Evolutionary conservation across 352 stramenopile genomes (phyloP).

Genomic region (Globisporangium viniferum): DNA sequence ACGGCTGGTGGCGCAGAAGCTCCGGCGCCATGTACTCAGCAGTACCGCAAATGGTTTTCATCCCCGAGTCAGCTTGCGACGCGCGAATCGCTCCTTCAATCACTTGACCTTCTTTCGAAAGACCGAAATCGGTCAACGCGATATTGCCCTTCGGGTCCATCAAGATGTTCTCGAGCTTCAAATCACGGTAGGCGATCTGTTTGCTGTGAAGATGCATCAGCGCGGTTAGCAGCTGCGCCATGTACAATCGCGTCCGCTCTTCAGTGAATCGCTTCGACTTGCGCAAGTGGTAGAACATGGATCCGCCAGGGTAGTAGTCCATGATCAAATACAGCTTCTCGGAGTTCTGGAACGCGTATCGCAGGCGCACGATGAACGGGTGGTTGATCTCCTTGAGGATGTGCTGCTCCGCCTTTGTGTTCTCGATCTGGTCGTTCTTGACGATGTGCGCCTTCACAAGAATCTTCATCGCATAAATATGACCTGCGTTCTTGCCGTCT

Average conservation of each 20-base stretch:
- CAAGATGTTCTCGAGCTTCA: constrained; percentile 90
- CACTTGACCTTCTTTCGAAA: constrained; percentile 83
- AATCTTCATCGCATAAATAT: constrained; percentile 95
- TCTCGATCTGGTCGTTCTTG: constrained; percentile 93
- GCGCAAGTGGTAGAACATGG: constrained; percentile 87
- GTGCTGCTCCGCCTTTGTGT: constrained; percentile 88
- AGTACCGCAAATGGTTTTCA: constrained; percentile 89
- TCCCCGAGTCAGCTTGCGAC: constrained; percentile 74
- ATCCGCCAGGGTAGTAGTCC: constrained; percentile 92
- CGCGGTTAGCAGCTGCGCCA: constrained; percentile 83
- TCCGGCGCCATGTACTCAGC: constrained; percentile 89
- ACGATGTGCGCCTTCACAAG: constrained; percentile 92
- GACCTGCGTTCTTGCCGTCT: constrained; percentile 72
- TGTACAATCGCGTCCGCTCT: constrained; percentile 83
- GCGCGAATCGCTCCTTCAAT: constrained; percentile 80
- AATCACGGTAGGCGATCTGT: constrained; percentile 86
- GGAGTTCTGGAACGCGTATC: constrained; percentile 85
- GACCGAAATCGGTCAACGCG: constrained; percentile 82
- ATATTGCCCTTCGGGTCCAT: constrained; percentile 89
- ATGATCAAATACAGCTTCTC: constrained; percentile 97
- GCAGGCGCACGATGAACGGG: constrained; percentile 81
- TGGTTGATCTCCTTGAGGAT: constrained; percentile 90
- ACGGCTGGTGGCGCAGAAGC: constrained; percentile 78
- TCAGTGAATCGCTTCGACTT: constrained; percentile 87
- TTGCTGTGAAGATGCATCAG: constrained; percentile 89